Evolutionary conservation across 2,329 filamentous ascomycete genomes (phyloP).

Genomic region (Epichloe amarillans): DNA sequence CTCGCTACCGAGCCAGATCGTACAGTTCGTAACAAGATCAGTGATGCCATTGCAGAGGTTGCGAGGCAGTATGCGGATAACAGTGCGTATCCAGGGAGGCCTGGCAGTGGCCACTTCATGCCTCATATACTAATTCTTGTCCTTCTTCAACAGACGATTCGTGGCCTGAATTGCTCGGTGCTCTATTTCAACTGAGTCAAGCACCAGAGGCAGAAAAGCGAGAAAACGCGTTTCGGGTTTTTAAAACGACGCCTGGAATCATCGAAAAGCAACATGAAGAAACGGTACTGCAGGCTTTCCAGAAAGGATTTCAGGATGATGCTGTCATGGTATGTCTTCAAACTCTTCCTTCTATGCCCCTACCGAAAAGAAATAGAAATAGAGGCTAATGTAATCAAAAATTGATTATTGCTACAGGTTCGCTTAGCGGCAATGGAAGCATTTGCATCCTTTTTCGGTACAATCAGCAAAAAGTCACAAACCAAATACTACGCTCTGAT

Average conservation of each 20-base stretch:
- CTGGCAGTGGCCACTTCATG: no score
- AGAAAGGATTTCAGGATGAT: slow-evolving; percentile 82
- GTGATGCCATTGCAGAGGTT: slow-evolving; percentile 92
- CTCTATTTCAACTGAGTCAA: slow-evolving; percentile 83
- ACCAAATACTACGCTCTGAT: slow-evolving; percentile 77
- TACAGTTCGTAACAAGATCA: slow-evolving; percentile 82
- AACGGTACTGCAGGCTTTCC: slow-evolving; percentile 77
- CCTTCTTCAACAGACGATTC: slow-evolving; percentile 47
- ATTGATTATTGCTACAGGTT: slow-evolving; percentile 39
- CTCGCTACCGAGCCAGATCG: slow-evolving; percentile 60
- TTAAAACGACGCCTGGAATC: slow-evolving; percentile 85
- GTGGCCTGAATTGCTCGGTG: slow-evolving; percentile 80
- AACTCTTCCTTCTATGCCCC: neutral
- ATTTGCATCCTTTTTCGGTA: slow-evolving; percentile 91
- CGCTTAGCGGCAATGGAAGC: slow-evolving; percentile 91
- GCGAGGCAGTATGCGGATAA: slow-evolving; percentile 90
- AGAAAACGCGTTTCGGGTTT: slow-evolving; percentile 89
- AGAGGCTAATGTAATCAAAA: no score
- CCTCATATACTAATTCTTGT: neutral
- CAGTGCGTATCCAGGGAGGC: slow-evolving; percentile 39
- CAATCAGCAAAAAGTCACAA: slow-evolving; percentile 76
- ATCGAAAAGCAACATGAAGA: slow-evolving; percentile 94
- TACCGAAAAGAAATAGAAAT: neutral
- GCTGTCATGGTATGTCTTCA: slow-evolving; percentile 52
- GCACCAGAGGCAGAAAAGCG: slow-evolving; percentile 71